phyloP scores from a whole-genome alignment of 1,284 basidiomycete genomes.

The Sphaerobolus stellatus region DNA sequence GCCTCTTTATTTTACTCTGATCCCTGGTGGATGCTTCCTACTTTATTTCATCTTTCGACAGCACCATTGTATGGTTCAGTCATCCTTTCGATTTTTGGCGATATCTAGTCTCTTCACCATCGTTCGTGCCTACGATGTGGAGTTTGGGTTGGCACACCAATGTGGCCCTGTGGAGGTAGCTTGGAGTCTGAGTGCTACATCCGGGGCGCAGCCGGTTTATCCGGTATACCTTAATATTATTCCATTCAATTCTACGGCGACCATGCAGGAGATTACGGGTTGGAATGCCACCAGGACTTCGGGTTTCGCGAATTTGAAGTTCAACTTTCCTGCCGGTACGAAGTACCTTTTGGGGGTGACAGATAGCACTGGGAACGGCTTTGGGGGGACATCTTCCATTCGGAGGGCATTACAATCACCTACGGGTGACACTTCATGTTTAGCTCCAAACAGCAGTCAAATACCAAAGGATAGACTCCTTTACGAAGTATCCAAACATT shows the following conservation, averaged over 20 bases:
- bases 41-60: background rate
- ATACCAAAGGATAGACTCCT: background rate
- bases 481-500: background rate
- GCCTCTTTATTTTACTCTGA: background rate
- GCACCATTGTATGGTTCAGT: background rate
- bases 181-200: constrained; percentile 4
- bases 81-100: background rate
- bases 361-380: constrained; percentile 1
- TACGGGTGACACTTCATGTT: constrained; percentile 2
- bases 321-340: constrained; percentile 1
- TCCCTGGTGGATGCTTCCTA: background rate
- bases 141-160: constrained; percentile 4
- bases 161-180: constrained; percentile 6
- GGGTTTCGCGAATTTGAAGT: background rate
- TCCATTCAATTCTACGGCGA: constrained; percentile 1
- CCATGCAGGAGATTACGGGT: background rate
- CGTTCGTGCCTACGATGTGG: constrained; percentile 1
- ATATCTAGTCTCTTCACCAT: background rate
- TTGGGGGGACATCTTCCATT: constrained; percentile 1
- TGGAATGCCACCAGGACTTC: constrained; percentile 7
- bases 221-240: constrained; percentile 9
- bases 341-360: constrained; percentile 7
- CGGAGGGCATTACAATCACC: background rate
- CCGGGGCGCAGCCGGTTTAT: constrained; percentile 4
- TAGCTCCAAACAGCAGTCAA: background rate